Evolutionary conservation across 2,329 filamentous ascomycete genomes (phyloP), one percentile per base, ranked within the genome.

Genomic region (Fusarium miscanthi): DNA sequence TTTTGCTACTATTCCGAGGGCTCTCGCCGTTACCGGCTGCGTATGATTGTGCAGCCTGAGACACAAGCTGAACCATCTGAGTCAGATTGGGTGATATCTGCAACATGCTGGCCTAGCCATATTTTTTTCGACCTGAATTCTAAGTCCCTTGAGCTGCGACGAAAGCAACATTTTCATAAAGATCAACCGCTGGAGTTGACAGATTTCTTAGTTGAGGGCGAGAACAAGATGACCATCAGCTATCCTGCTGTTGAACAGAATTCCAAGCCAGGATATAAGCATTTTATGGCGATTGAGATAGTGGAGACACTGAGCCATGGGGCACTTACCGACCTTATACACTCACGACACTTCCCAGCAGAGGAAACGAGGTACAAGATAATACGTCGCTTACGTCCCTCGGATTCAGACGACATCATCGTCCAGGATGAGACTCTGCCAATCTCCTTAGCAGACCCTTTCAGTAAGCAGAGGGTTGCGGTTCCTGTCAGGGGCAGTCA

Each of bases 151-250:
- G 83, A 85, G 30, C 79, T 89, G 14, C 88, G 92, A 43, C 88
- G 92, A 33, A 94, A 93, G 75, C 80, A 89, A 2, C 91, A 96
- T 69, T 88, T 95, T 76, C 91, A 91, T 16, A 93, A 91, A 74
- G 93, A 97, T 74, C 81, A 94, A 13, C 91, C 95, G 0, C 84
- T 93, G 10, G 94, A 97, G 73, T 83, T 97, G 30, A 94, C 94
- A 2, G 80, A 88, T 14, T 66, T 82, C 25, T 73, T 97, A 9
- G 78, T 76, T 13, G 73, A 81, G 21, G 94, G 93, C 0, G 77
- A 79, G 10, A 97, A 97, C 76, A 79, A 76, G 1, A 78, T 97
- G 6, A 82, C 85, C 8, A 79, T 95, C 74, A 89, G 76, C 69
- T 82, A 83, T 59, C 69, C 76, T 25, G 41, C 63, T 35, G 59